A percentile compares a stretch with the other conserved stretches of the same genome.
Conservation (phyloP, 2,329 filamentous ascomycete species). For the Metarhizium album region DNA sequence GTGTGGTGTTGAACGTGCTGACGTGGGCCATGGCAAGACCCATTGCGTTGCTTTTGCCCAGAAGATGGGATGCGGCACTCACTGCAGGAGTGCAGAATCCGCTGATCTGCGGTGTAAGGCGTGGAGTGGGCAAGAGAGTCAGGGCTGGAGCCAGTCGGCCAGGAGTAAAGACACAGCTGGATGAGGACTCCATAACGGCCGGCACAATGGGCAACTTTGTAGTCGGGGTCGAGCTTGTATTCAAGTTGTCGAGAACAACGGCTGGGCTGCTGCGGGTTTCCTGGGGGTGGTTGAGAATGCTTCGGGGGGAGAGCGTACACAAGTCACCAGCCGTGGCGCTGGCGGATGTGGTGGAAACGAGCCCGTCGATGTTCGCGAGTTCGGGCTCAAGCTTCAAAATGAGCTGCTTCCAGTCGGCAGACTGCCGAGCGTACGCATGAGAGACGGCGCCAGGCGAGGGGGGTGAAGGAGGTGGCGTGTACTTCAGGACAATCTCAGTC, state of each 20-base stretch:
- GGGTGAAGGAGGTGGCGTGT: conserved; percentile 60
- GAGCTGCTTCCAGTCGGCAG: conserved; percentile 46
- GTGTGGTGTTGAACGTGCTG: conserved; percentile 31
- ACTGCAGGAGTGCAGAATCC: conserved; percentile 51
- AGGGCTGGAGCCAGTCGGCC: conserved; percentile 40
- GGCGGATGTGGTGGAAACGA: conserved; percentile 27
- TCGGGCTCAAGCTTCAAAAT: conserved; percentile 46
- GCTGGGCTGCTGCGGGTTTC: conserved; percentile 22
- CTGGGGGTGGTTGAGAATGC: conserved; percentile 32
- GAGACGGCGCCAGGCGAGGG: conserved; percentile 39
- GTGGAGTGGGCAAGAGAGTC: conserved; percentile 47
- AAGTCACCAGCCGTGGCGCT: conserved; percentile 22
- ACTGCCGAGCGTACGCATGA: conserved; percentile 34
- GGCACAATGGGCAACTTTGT: conserved; percentile 31
- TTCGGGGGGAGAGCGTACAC: conserved; percentile 28
- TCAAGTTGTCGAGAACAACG: conserved; percentile 26
- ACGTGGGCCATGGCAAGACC: conserved; percentile 48
- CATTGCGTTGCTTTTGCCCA: conserved; percentile 45
- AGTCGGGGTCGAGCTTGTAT: conserved; percentile 28
- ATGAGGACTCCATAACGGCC: conserved; percentile 35
- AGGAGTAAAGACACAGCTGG: conserved; percentile 31
- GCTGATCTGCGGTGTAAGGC: conserved; percentile 44
- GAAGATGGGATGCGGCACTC: conserved; percentile 40
- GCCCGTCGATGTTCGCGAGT: conserved; percentile 45
- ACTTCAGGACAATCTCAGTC: conserved; percentile 84